Evolutionary conservation across 2,329 filamentous ascomycete species (phyloP).

Genomic region (Fusarium pseudoanthophilum): DNA sequence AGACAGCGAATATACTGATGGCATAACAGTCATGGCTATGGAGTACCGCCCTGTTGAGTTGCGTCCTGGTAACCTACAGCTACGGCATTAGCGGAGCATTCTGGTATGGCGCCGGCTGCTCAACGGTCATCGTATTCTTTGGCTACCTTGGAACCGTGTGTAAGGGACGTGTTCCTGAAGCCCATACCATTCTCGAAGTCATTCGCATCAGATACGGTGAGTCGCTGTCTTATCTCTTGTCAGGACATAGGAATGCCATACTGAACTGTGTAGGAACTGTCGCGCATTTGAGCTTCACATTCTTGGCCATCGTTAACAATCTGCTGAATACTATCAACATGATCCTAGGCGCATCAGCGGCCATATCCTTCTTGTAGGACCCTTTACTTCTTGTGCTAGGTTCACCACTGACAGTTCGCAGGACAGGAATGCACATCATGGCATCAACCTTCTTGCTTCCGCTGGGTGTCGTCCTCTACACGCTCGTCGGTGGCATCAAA

Average conservation of each 20-base stretch:
- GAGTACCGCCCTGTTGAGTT: neutral
- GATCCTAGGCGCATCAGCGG: neutral
- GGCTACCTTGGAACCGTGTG: neutral
- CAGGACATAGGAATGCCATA: neutral
- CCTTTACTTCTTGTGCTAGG: too few relatives aligned
- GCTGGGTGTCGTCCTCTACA: neutral
- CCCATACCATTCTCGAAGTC: neutral
- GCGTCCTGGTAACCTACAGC: neutral
- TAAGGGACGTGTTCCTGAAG: neutral
- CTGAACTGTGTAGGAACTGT: neutral
- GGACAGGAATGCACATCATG: neutral
- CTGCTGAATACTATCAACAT: neutral
- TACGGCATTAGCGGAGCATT: neutral
- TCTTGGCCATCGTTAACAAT: neutral
- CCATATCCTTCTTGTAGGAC: neutral
- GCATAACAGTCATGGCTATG: neutral
- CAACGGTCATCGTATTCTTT: neutral
- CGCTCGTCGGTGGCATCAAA: neutral
- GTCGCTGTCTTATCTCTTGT: too few relatives aligned
- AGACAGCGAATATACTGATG: fast-evolving
- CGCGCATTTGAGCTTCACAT: neutral
- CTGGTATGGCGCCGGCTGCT: neutral
- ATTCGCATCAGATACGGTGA: neutral
- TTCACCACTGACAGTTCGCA: fast-evolving
- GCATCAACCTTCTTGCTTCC: neutral